These are phyloP conservation scores for Exophiala calicioides DNA, from an alignment of 2,329 filamentous ascomycete species.

Conservation along the genomic window DNA sequence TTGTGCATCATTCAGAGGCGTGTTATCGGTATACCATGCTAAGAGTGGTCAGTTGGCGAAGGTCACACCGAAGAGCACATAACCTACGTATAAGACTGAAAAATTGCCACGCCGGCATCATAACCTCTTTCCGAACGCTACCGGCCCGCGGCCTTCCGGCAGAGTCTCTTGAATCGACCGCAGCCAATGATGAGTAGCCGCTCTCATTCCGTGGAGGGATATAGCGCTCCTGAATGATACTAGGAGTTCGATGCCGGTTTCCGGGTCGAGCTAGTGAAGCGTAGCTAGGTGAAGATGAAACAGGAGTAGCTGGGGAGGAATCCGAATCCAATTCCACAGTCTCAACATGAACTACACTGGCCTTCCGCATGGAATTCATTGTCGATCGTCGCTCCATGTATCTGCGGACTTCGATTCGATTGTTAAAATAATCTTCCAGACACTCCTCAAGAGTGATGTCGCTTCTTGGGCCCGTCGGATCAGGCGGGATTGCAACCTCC, in stretches of 20 bases:
- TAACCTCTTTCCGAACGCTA: conserved; percentile 71
- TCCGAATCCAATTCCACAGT: conserved; percentile 40
- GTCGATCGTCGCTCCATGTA: conserved; percentile 67
- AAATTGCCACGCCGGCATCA: conserved; percentile 97
- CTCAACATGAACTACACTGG: conserved; percentile 44
- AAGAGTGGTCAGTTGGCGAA: conserved; percentile 40
- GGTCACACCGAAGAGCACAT: conserved; percentile 24
- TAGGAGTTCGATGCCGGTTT: conserved; percentile 37
- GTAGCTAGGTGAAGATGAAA: conserved; percentile 37
- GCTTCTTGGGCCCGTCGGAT: conserved; percentile 62
- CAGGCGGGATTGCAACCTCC: conserved; percentile 78
- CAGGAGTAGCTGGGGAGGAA: conserved; percentile 34
- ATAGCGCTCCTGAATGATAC: conserved; percentile 48
- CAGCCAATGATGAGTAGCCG: conserved; percentile 37
- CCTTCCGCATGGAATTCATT: conserved; percentile 47
- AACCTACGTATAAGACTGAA: conserved; percentile 84
- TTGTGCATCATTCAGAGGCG: conserved; percentile 68
- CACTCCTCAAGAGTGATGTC: conserved; percentile 84
- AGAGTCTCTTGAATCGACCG: conserved; percentile 36
- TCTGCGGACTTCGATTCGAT: conserved; percentile 82
- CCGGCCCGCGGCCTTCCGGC: conserved; percentile 37
- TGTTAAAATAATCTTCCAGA: conserved; percentile 93
- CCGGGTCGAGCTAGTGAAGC: conserved; percentile 32
- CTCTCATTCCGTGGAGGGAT: conserved; percentile 48
- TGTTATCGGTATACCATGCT: conserved; percentile 83